These are phyloP conservation scores for Apiotrichum gracile DNA, from an alignment of 1,284 basidiomycete species.

Conservation along the genomic window DNA sequence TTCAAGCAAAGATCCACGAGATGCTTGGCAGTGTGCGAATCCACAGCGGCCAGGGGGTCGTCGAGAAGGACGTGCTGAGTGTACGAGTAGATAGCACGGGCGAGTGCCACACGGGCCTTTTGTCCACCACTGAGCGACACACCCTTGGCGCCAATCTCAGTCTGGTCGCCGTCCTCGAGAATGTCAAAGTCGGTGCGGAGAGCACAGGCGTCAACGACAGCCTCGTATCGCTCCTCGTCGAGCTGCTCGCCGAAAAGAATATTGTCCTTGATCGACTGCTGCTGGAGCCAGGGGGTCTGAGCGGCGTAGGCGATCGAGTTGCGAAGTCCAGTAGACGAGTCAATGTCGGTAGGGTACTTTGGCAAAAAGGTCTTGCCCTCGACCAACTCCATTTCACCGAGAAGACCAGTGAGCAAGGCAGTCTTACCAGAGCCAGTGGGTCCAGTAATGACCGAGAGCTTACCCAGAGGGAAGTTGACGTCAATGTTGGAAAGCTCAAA, in stretches of 20 bases:
- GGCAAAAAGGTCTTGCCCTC: slow-evolving; percentile 58
- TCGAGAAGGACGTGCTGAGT: slow-evolving; percentile 72
- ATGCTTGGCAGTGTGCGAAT: slow-evolving; percentile 79
- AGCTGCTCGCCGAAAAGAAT: slow-evolving; percentile 64
- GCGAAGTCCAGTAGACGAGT: slow-evolving; percentile 57
- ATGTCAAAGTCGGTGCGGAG: slow-evolving; percentile 60
- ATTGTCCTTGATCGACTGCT: slow-evolving; percentile 53
- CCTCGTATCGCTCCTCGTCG: slow-evolving; percentile 64
- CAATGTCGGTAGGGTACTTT: slow-evolving; percentile 58
- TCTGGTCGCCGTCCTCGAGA: slow-evolving; percentile 74
- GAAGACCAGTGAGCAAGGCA: slow-evolving; percentile 45
- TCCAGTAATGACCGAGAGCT: slow-evolving; percentile 63
- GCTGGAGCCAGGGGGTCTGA: slow-evolving; percentile 76
- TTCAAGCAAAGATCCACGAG: slow-evolving; percentile 60
- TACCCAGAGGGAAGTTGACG: slow-evolving; percentile 63
- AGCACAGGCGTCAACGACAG: slow-evolving; percentile 73
- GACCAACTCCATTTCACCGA: slow-evolving; percentile 61
- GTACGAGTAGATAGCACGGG: slow-evolving; percentile 52
- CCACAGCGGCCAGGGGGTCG: slow-evolving; percentile 80
- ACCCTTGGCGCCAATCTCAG: slow-evolving; percentile 66
- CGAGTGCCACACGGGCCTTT: slow-evolving; percentile 61
- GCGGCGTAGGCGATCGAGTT: slow-evolving; percentile 76
- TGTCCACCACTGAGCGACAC: slow-evolving; percentile 64
- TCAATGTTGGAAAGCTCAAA: slow-evolving; percentile 64
- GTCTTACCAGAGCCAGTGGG: slow-evolving; percentile 65